Conservation (phyloP, 805 yeast genomes). For the Scheffersomyces stipitis region DNA sequence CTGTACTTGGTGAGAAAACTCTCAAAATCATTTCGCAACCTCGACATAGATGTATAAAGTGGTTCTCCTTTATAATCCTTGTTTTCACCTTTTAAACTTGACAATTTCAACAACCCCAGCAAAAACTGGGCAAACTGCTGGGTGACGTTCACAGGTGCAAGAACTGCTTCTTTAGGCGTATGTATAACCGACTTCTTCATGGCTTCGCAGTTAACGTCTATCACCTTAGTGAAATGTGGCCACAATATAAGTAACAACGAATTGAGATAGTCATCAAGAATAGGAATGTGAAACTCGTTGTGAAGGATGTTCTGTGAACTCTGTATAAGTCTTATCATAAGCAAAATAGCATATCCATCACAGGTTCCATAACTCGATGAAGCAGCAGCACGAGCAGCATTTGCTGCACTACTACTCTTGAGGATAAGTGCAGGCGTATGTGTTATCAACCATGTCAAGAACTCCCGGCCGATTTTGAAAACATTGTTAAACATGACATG, state of each 20-base stretch:
- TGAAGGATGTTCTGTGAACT: conserved; percentile 64
- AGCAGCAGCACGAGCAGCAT: conserved; percentile 11
- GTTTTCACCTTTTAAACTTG: conserved; percentile 17
- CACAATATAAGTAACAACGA: conserved; percentile 67
- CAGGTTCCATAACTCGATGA: conserved; percentile 34
- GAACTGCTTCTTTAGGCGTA: conserved; percentile 20
- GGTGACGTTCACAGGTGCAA: conserved; percentile 59
- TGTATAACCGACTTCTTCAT: conserved; percentile 52
- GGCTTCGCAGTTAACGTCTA: conserved; percentile 76
- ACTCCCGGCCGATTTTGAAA: conserved; percentile 45
- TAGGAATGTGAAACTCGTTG: conserved; percentile 63
- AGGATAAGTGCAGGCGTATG: conserved; percentile 31
- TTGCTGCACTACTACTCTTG: conserved; percentile 10
- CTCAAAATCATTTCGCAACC: conserved; percentile 81
- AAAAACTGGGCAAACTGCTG: conserved; percentile 76
- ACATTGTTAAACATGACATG: conserved; percentile 37
- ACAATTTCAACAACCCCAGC: conserved; percentile 60
- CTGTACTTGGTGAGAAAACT: conserved; percentile 71
- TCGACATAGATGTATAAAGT: conserved; percentile 60
- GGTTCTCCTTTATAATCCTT: conserved; percentile 59
- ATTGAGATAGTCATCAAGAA: conserved; percentile 68
- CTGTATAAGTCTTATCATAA: conserved; percentile 72
- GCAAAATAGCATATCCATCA: conserved; percentile 77
- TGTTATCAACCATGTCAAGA: conserved; percentile 44
- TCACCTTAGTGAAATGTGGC: conserved; percentile 79